Evolutionary conservation across 192 early-diverging fungal species (phyloP).

Genomic region (Umbelopsis sp.): DNA sequence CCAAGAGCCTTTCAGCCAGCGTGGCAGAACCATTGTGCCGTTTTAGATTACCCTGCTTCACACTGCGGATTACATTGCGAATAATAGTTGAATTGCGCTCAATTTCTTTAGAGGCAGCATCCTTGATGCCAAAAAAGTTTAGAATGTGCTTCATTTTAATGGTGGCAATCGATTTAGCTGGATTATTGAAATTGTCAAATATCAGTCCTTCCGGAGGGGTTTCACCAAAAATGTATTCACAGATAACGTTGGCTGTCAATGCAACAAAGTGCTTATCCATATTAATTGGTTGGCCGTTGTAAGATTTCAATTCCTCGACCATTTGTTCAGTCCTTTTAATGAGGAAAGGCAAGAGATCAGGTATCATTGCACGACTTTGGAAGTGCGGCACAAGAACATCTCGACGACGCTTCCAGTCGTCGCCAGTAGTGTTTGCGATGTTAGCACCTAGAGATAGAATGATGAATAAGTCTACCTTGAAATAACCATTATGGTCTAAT

Average conservation of each 20-base stretch:
- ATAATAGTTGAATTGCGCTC: background rate
- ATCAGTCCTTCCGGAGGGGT: background rate
- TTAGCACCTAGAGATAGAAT: background rate
- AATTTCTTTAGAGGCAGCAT: background rate
- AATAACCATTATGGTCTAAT: no score
- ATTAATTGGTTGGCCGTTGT: background rate
- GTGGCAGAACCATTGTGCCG: background rate
- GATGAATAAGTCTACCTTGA: no score
- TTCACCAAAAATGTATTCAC: slow-evolving; percentile 19
- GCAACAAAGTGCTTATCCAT: background rate
- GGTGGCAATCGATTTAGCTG: background rate
- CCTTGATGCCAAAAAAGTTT: background rate
- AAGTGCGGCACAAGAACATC: slow-evolving; percentile 12
- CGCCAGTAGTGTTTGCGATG: background rate
- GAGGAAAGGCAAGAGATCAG: slow-evolving; percentile 6
- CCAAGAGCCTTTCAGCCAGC: background rate
- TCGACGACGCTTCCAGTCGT: slow-evolving; percentile 18
- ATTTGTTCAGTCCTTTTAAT: background rate
- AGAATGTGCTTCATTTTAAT: background rate
- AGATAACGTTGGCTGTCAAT: slow-evolving; percentile 17
- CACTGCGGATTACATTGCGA: background rate
- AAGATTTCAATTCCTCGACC: background rate
- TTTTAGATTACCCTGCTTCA: background rate
- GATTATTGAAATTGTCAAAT: background rate
- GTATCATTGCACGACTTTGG: slow-evolving; percentile 3